These are phyloP conservation scores for Podosphaera fusca DNA, from an alignment of 2,329 filamentous ascomycete species.

Conservation along the genomic window DNA sequence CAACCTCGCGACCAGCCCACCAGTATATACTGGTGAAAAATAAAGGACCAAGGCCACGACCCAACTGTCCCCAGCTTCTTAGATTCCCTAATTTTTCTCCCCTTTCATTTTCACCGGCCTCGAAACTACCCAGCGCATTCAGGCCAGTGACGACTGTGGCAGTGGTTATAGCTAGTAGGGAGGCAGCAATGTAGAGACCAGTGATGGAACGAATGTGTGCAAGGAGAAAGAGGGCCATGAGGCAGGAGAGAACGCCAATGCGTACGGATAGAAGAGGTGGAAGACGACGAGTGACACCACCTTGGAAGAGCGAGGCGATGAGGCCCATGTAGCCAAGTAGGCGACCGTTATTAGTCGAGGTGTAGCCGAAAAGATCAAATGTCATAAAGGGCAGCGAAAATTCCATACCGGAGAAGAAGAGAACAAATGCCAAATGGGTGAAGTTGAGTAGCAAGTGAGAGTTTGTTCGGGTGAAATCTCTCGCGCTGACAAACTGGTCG, in stretches of 20 bases:
- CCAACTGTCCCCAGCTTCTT: constrained; percentile 63
- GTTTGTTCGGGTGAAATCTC: constrained; percentile 34
- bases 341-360: constrained; percentile 56
- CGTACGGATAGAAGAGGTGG: constrained; percentile 62
- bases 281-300: constrained; percentile 67
- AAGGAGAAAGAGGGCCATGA: constrained; percentile 60
- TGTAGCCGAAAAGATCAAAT: constrained; percentile 74
- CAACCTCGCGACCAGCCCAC: constrained; percentile 81
- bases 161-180: constrained; percentile 67
- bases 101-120: constrained; percentile 56
- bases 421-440: constrained; percentile 72
- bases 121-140: constrained; percentile 78
- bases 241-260: constrained; percentile 54
- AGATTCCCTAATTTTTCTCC: constrained; percentile 73
- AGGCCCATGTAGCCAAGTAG: constrained; percentile 81
- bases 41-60: constrained; percentile 65
- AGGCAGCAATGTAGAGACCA: constrained; percentile 60
- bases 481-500: constrained; percentile 6
- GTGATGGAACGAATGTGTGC: constrained; percentile 41
- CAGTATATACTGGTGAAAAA: constrained; percentile 91
- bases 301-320: constrained; percentile 77
- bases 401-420: constrained; percentile 97
- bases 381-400: constrained; percentile 96
- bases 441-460: constrained; percentile 62
- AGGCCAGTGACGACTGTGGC: constrained; percentile 87